phyloP scores from a whole-genome alignment of 192 early-diverging fungal species.

The Diversispora eburnea region DNA sequence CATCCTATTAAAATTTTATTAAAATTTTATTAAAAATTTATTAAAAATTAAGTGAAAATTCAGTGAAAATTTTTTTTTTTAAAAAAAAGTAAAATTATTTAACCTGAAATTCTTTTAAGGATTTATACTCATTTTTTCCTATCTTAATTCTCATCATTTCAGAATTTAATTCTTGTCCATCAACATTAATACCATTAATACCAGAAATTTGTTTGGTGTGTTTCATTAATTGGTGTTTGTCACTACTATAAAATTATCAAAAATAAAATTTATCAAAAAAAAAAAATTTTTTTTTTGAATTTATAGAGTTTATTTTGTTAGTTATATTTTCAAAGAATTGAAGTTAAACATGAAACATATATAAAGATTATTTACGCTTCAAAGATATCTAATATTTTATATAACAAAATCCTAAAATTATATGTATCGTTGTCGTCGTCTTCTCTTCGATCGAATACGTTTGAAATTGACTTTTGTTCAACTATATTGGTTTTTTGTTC shows the following conservation, averaged over 20 bases:
- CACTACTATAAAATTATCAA: neutral
- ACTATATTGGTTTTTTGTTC: too few relatives aligned
- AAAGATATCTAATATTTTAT: neutral
- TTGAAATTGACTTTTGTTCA: neutral
- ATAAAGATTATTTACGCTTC: neutral
- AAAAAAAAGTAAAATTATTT: neutral
- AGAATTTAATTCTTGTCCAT: neutral
- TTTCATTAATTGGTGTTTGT: neutral
- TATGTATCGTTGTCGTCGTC: neutral
- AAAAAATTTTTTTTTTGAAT: neutral
- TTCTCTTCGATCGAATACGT: neutral
- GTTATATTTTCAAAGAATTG: neutral
- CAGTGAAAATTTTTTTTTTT: neutral
- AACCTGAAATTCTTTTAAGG: conserved; percentile 1
- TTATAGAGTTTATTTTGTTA: neutral
- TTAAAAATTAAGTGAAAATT: neutral
- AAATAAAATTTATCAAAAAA: neutral
- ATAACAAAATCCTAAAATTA: neutral
- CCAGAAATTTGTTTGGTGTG: neutral
- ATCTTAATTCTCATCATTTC: neutral
- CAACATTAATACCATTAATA: too few relatives aligned
- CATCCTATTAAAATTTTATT: neutral
- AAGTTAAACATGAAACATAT: neutral
- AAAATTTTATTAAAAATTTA: neutral
- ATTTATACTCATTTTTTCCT: neutral